Conservation (phyloP, 768 basidiomycete species). For the Podaxis rugospora region DNA sequence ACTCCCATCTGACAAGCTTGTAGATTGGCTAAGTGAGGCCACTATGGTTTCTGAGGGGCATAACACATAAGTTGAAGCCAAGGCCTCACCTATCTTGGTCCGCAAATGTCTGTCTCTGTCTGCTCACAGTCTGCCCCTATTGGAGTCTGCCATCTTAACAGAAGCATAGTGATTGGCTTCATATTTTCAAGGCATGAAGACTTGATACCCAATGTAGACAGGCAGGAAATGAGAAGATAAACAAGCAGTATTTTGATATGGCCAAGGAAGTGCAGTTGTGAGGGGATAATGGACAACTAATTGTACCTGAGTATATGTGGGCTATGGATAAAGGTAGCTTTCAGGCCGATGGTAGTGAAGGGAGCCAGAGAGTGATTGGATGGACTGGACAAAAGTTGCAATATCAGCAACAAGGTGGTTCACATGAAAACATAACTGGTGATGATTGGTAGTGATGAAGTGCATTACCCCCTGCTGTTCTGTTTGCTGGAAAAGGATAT, state of each 20-base stretch:
- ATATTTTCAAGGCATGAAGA: slow-evolving; percentile 24
- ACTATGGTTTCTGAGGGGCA: no score
- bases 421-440: slow-evolving; percentile 30
- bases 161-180: slow-evolving; percentile 23
- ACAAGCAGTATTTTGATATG: slow-evolving; percentile 29
- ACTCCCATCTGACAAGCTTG: no score
- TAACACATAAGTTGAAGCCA: no score
- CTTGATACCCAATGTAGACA: slow-evolving; percentile 29
- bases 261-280: slow-evolving; percentile 18
- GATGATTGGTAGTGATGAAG: slow-evolving; percentile 35
- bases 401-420: slow-evolving; percentile 25
- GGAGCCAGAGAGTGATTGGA: slow-evolving; percentile 20
- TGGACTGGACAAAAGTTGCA: slow-evolving; percentile 17
- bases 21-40: no score
- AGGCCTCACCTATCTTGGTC: no score
- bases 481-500: slow-evolving; percentile 34
- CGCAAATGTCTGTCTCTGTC: no score
- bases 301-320: slow-evolving; percentile 24
- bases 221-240: slow-evolving; percentile 32
- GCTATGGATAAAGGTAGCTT: slow-evolving; percentile 32
- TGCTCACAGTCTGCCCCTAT: no score
- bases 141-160: no score
- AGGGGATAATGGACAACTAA: slow-evolving; percentile 14
- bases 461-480: slow-evolving; percentile 29
- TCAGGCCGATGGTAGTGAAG: slow-evolving; percentile 18